phyloP scores from a whole-genome alignment of 371 early-diverging fungal genomes.

The Entomophthora muscae region DNA sequence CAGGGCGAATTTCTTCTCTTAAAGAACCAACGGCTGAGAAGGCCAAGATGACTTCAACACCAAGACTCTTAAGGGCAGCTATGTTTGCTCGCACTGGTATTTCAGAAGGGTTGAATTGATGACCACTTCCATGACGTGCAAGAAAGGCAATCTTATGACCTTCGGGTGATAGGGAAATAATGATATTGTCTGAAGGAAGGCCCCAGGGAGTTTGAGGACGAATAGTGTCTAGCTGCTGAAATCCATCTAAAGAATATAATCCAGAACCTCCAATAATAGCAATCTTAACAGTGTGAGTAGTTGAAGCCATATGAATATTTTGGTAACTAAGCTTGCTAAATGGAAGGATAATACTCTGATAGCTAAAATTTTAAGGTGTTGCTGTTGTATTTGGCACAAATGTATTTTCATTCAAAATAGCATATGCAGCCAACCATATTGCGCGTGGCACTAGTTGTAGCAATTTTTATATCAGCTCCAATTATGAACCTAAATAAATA shows the following conservation, averaged over 20 bases:
- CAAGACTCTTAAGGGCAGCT: slow-evolving; percentile 86
- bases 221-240: slow-evolving; percentile 64
- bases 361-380: no score
- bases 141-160: slow-evolving; percentile 86
- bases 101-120: slow-evolving; percentile 65
- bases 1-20: slow-evolving; percentile 79
- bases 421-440: no score
- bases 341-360: no score
- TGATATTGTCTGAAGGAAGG: slow-evolving; percentile 53
- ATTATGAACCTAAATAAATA: no score
- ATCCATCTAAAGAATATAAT: slow-evolving; percentile 78
- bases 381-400: no score
- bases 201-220: slow-evolving; percentile 92
- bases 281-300: slow-evolving; percentile 35
- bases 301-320: no score
- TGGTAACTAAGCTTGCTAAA: no score
- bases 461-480: no score
- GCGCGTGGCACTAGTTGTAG: no score
- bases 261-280: slow-evolving; percentile 92
- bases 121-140: slow-evolving; percentile 88
- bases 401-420: no score
- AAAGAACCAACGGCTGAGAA: slow-evolving; percentile 89
- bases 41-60: slow-evolving; percentile 82
- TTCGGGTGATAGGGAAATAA: slow-evolving; percentile 40
- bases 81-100: slow-evolving; percentile 92